These are phyloP conservation scores for Apiotrichum sp. DNA, from an alignment of 1,284 basidiomycete species.

Conservation along the genomic window DNA sequence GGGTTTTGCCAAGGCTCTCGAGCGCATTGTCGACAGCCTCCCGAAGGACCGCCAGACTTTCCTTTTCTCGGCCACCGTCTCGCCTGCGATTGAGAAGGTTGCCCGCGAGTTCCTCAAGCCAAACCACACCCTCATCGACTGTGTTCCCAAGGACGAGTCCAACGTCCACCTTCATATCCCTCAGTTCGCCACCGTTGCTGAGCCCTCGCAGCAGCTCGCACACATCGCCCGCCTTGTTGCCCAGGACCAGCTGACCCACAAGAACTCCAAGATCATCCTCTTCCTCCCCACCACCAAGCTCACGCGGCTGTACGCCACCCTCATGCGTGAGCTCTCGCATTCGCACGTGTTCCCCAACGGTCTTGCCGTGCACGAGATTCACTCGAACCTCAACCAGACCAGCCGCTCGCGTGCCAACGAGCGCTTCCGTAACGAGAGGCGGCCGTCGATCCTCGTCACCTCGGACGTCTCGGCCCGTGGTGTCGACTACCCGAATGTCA, in stretches of 20 bases:
- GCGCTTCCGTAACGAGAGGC: slow-evolving; percentile 59
- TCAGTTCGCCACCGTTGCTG: slow-evolving; percentile 73
- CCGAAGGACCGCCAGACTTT: slow-evolving; percentile 78
- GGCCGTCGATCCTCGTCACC: slow-evolving; percentile 66
- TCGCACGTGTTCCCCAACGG: slow-evolving; percentile 50
- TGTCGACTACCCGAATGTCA: slow-evolving; percentile 84
- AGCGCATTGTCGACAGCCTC: slow-evolving; percentile 65
- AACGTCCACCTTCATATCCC: slow-evolving; percentile 71
- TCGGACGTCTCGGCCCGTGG: slow-evolving; percentile 89
- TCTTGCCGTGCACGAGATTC: slow-evolving; percentile 72
- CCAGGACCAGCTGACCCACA: slow-evolving; percentile 79
- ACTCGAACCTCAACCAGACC: slow-evolving; percentile 69
- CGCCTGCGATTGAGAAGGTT: slow-evolving; percentile 49
- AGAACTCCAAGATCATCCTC: slow-evolving; percentile 72
- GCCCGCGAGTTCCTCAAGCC: slow-evolving; percentile 55
- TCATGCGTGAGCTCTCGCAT: slow-evolving; percentile 54
- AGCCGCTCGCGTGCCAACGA: slow-evolving; percentile 62
- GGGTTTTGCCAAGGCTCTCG: slow-evolving; percentile 89
- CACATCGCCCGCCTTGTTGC: slow-evolving; percentile 74
- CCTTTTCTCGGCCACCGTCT: slow-evolving; percentile 84
- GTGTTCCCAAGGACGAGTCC: slow-evolving; percentile 55
- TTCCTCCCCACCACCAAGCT: slow-evolving; percentile 87
- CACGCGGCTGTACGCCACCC: slow-evolving; percentile 66
- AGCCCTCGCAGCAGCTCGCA: slow-evolving; percentile 60
- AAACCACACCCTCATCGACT: slow-evolving; percentile 59